Evolutionary conservation across 2,329 filamentous ascomycete genomes (phyloP), one percentile per base, ranked within the genome.

Genomic region (Fusarium sp.): DNA sequence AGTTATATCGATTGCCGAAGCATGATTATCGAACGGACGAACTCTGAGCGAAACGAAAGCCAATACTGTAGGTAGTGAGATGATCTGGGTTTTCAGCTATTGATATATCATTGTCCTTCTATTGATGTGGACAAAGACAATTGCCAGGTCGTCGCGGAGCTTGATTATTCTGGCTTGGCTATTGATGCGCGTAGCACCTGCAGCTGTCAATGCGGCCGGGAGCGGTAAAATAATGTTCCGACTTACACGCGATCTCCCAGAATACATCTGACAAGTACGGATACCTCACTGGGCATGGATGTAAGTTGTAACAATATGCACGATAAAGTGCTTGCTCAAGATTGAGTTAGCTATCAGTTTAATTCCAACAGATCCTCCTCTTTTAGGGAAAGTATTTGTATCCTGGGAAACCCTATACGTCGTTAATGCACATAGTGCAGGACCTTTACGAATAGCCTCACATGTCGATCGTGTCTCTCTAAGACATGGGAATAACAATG

Each of bases 81-180:
- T 46, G 51, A 22, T 46, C 12, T 47, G 34, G 48, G 48, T 65
- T 68, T 51, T 46, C 57, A 60, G 58, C 54, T 72, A 70, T 56
- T 45, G 56, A 61, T 49, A 56, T 53, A 46, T 53, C 58, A 66
- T 71, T 63, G 71, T 73, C 61, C 49, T 47, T 61, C 53, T 61
- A 61, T 59, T 53, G 57, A 61, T 57, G 68, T 29, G 45, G 64
- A 69, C 67, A 75, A 75, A 71, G 73, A 73, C 51, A 68, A 65
- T 56, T 54, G 32, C 34, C 41, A 41, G 30, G 55, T 60, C 51
- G 71, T 74, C 73, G 67, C 73, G 73, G 68, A 66, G 64, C 61
- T 67, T 62, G 59, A 74, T 66, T 62, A 63, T 66, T 67, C 52
- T 61, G 51, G 49, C 44, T 42, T 61, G 54, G 49, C 44, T 32